A percentile compares a stretch with the other conserved stretches of the same genome.
phyloP scores from a whole-genome alignment of 2,329 filamentous ascomycete genomes.

The Epicoccum nigrum region DNA sequence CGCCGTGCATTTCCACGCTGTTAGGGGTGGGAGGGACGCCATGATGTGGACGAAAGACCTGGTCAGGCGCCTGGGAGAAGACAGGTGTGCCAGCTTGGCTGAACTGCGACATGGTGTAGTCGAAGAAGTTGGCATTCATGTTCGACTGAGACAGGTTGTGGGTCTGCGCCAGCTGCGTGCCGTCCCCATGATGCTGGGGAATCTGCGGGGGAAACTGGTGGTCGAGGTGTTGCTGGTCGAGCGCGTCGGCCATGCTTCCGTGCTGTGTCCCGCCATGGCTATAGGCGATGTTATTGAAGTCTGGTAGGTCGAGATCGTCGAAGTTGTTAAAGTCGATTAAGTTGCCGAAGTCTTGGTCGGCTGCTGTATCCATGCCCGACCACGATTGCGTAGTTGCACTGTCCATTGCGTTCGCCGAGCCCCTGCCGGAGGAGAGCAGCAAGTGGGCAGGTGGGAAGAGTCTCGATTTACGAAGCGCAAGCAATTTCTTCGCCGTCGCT shows the following conservation, averaged over 20 bases:
- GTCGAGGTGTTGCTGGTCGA: slow-evolving; percentile 43
- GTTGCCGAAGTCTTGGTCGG: slow-evolving; percentile 51
- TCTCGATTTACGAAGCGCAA: slow-evolving; percentile 16
- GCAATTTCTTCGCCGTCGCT: slow-evolving; percentile 16
- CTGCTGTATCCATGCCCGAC: slow-evolving; percentile 50
- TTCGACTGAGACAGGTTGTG: slow-evolving; percentile 31
- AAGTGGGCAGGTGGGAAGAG: slow-evolving; percentile 16
- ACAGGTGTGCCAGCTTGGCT: slow-evolving; percentile 45
- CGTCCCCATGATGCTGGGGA: slow-evolving; percentile 35
- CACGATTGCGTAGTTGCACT: slow-evolving; percentile 43
- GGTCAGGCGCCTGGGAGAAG: slow-evolving; percentile 51
- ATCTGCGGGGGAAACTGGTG: slow-evolving; percentile 37
- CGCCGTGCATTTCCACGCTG: slow-evolving; percentile 75
- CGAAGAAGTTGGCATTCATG: slow-evolving; percentile 38
- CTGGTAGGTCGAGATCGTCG: slow-evolving; percentile 34
- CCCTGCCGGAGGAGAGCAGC: slow-evolving; percentile 20
- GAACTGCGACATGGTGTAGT: slow-evolving; percentile 37
- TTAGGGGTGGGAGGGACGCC: slow-evolving; percentile 81
- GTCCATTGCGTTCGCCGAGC: slow-evolving; percentile 41
- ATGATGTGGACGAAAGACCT: slow-evolving; percentile 57
- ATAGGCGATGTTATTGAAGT: slow-evolving; percentile 39
- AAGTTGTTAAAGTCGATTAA: slow-evolving; percentile 51
- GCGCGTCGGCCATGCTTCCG: slow-evolving; percentile 37
- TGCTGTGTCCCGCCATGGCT: slow-evolving; percentile 25
- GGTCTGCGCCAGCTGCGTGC: slow-evolving; percentile 23